Base-by-base conservation (phyloP, 495 filamentous ascomycete genomes). In the Alectoria sarmentosa region DNA sequence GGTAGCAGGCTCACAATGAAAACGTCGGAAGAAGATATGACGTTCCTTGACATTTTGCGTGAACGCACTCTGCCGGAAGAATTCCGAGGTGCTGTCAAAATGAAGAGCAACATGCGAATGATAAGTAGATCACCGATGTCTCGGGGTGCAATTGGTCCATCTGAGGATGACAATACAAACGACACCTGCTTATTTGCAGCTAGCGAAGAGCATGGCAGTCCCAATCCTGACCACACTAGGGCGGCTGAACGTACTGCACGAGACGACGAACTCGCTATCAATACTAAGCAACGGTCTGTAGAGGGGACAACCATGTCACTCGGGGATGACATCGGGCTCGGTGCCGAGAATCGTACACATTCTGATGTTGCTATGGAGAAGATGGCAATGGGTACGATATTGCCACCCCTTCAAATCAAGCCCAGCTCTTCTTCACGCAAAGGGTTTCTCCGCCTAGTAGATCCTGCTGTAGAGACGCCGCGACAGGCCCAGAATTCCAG, bases 71-170 rank as follows among this genome's bases (percentile, higher is more conserved):
- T 66, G 30, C 60, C 55, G 7, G 57, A 66, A 7, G 60, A 60
- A 34, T 56, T 66, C 26, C 30, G 23, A 42, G 36, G 42, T 3
- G 56, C 58, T 41, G 32, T 60, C 30, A 60, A 37, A 36, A 42
- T 69, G 56, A 66, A 69, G 38, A 54, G 57, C n/a, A 69, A 56
- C 55, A 61, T 69, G 44, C 58, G 65, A 52, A 61, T 64, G 37
- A 63, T 55, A 8, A 69, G 55, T 56, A 66, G 60, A 46, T 66
- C 64, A 26, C 58, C 62, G 9, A 68, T 68, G 58, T 60, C 62
- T 21, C 52, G 49, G 4, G 49, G 39, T 37, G 52, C 61, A 34
- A 54, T 58, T 19, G 56, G 42, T 30, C 26, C 42, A 30, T 58
- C 21, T 2, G 38, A 46, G n/a, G 61, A 63, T 56, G 52, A 63